These are phyloP conservation scores for Dictyophora rubrovolvata DNA, from an alignment of 768 basidiomycete genomes.

Conservation along the genomic window DNA sequence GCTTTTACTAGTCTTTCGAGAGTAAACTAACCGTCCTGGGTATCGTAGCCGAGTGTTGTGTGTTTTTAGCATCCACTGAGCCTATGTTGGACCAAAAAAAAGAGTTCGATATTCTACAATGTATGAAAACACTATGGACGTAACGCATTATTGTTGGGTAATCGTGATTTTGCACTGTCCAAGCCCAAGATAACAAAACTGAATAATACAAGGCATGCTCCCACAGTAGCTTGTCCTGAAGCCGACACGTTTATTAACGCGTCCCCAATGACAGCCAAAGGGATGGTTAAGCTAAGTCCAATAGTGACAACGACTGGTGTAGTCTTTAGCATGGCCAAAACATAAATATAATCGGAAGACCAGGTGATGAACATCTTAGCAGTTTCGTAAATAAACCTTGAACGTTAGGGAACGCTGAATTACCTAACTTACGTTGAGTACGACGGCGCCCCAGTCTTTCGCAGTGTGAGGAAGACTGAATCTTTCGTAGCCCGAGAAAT, in stretches of 20 bases:
- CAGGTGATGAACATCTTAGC: slow-evolving; percentile 73
- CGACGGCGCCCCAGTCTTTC: slow-evolving; percentile 37
- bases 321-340: slow-evolving; percentile 91
- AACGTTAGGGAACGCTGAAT: slow-evolving; percentile 8
- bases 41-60: too few species aligned
- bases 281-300: slow-evolving; percentile 89
- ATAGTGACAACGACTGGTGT: slow-evolving; percentile 90
- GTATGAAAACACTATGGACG: too few species aligned
- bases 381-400: not conserved
- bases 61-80: too few species aligned
- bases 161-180: slow-evolving; percentile 17
- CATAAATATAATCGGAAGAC: slow-evolving; percentile 77
- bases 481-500: slow-evolving; percentile 59
- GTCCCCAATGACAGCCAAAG: slow-evolving; percentile 81
- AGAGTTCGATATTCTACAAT: too few species aligned
- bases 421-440: slow-evolving; percentile 40
- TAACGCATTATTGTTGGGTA: not conserved
- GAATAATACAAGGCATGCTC: slow-evolving; percentile 65
- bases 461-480: slow-evolving; percentile 57
- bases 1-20: too few species aligned
- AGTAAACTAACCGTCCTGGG: too few species aligned
- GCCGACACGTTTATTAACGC: slow-evolving; percentile 50
- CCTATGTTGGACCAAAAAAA: too few species aligned
- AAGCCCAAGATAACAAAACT: slow-evolving; percentile 71
- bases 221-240: slow-evolving; percentile 50